Evolutionary conservation across 129 eudicot genomes (phyloP).

Genomic region (Tanacetum coccineum): DNA sequence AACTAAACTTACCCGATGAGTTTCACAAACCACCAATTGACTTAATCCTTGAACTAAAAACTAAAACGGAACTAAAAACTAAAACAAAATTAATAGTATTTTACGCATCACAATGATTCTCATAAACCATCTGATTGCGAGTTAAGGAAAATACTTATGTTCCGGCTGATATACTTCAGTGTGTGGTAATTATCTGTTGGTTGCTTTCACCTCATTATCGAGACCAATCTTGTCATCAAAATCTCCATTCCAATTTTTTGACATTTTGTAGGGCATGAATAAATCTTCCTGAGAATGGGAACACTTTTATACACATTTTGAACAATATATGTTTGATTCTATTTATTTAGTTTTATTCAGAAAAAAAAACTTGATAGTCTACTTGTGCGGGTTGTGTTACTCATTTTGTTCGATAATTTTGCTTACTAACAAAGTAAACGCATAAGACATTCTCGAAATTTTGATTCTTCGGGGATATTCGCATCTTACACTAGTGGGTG

Average conservation of each 20-base stretch:
- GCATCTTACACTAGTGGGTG: too few species aligned
- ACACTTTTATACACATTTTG: too few species aligned
- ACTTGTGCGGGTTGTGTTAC: too few species aligned
- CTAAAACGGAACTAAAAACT: neutral
- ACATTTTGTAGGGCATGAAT: neutral
- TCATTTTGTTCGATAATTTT: too few species aligned
- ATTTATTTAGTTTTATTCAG: too few species aligned
- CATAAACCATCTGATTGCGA: neutral
- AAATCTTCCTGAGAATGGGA: too few species aligned
- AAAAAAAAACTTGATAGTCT: too few species aligned
- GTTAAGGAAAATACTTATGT: neutral
- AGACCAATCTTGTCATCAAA: neutral
- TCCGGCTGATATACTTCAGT: neutral
- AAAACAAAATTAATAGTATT: neutral
- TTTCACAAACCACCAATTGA: neutral
- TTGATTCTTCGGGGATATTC: too few species aligned
- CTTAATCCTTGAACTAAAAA: neutral
- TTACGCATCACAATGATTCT: neutral
- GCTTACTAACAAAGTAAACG: too few species aligned
- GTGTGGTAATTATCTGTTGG: neutral
- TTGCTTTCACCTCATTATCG: neutral
- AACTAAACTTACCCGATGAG: neutral
- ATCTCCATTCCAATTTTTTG: neutral
- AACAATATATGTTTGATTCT: too few species aligned
- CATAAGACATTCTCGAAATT: too few species aligned